Evolutionary conservation across 2,329 filamentous ascomycete species (phyloP).

Genomic region (Escovopsis sp.): DNA sequence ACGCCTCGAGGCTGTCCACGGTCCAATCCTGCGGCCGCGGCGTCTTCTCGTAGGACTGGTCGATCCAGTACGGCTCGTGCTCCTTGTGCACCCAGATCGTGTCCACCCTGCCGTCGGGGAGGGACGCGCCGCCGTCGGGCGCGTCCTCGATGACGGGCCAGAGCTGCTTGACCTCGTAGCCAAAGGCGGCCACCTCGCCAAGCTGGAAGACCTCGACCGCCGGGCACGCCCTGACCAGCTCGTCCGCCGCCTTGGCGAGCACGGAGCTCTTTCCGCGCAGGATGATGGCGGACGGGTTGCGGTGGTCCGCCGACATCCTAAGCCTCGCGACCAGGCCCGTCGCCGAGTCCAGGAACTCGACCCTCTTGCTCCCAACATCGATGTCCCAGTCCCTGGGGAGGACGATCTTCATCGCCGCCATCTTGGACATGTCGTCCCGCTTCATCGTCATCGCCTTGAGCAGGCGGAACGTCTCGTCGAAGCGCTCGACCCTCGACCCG

Average conservation of each 20-base stretch:
- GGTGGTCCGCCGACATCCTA: constrained; percentile 19
- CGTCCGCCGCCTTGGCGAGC: constrained; percentile 20
- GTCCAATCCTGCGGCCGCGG: constrained; percentile 27
- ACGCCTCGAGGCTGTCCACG: constrained; percentile 24
- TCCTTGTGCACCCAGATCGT: constrained; percentile 23
- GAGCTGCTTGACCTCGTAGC: constrained; percentile 21
- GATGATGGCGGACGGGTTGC: constrained; percentile 16
- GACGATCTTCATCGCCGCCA: constrained; percentile 23
- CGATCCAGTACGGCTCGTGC: constrained; percentile 15
- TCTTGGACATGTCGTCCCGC: constrained; percentile 16
- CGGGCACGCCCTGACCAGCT: constrained; percentile 16
- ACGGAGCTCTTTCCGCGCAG: constrained; percentile 18
- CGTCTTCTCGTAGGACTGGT: constrained; percentile 23
- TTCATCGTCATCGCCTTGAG: constrained; percentile 24
- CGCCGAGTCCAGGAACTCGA: constrained; percentile 20
- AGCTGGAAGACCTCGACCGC: constrained; percentile 21
- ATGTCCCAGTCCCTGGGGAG: constrained; percentile 21
- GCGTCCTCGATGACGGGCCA: constrained; percentile 21
- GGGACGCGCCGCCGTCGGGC: constrained; percentile 11
- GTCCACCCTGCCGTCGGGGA: constrained; percentile 10
- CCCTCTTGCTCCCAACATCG: constrained; percentile 18
- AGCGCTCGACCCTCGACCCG: constrained; percentile 19
- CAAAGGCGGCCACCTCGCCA: constrained; percentile 20
- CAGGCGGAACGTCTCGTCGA: constrained; percentile 23
- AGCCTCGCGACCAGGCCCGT: constrained; percentile 20